Conservation (phyloP, 1,284 basidiomycete species). For the Naganishia sp. region DNA sequence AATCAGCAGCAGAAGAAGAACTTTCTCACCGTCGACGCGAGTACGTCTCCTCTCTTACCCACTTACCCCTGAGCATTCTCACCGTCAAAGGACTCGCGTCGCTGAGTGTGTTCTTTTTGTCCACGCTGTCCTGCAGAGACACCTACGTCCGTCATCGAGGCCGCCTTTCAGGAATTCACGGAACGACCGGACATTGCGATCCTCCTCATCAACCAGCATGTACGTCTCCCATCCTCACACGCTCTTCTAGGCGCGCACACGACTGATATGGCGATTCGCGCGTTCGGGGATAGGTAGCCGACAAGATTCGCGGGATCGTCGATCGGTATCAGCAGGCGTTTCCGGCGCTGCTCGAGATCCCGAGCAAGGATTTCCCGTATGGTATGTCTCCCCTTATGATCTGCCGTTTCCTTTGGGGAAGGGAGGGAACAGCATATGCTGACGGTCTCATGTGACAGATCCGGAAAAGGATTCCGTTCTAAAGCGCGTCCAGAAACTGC, state of each 20-base stretch:
- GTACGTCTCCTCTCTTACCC: constrained; percentile 58
- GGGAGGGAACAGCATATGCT: constrained; percentile 12
- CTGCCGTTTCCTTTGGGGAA: not conserved
- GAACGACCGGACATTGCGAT: constrained; percentile 92
- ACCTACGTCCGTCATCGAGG: constrained; percentile 80
- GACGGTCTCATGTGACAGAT: constrained; percentile 60
- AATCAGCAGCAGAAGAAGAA: constrained; percentile 89
- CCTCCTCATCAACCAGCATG: constrained; percentile 94
- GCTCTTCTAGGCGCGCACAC: not conserved
- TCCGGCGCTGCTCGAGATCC: constrained; percentile 95
- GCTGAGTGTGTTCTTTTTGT: too few species aligned
- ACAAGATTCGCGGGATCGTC: constrained; percentile 92
- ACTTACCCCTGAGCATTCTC: too few species aligned
- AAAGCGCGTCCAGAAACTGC: constrained; percentile 95
- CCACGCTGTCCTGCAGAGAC: constrained; percentile 64
- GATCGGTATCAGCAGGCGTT: constrained; percentile 96
- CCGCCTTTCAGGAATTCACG: constrained; percentile 87
- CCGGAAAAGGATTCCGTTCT: constrained; percentile 95
- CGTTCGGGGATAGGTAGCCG: constrained; percentile 69
- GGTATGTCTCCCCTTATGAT: constrained; percentile 57
- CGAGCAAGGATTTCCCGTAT: constrained; percentile 72
- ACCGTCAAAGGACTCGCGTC: too few species aligned
- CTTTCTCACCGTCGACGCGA: constrained; percentile 87
- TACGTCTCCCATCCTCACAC: constrained; percentile 53
- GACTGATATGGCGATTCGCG: not conserved